phyloP scores from a whole-genome alignment of 768 basidiomycete species.

The Suillus cothurnatus region DNA sequence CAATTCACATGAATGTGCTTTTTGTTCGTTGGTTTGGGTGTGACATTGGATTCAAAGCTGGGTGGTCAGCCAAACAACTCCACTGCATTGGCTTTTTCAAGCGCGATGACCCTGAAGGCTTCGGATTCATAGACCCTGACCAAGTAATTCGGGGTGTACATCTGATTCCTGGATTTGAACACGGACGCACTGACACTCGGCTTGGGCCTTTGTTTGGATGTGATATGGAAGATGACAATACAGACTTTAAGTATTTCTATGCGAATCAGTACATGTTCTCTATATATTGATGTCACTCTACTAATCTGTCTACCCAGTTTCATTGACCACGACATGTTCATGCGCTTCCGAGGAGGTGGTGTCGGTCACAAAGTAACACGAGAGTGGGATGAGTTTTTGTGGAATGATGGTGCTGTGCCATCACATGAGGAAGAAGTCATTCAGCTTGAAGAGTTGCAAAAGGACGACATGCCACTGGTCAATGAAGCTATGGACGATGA shows the following conservation, averaged over 20 bases:
- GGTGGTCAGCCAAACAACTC: constrained; percentile 31
- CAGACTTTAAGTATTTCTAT: constrained; percentile 35
- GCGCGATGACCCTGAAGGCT: constrained; percentile 30
- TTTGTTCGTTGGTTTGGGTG: constrained; percentile 43
- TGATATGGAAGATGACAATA: constrained; percentile 15
- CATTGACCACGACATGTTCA: constrained; percentile 37
- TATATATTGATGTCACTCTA: background rate
- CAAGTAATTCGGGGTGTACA: constrained; percentile 42
- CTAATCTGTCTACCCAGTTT: constrained; percentile 28
- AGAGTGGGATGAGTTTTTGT: constrained; percentile 7
- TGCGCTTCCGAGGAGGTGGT: constrained; percentile 33
- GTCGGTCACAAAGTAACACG: constrained; percentile 28
- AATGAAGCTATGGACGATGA: background rate
- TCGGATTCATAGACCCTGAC: constrained; percentile 48
- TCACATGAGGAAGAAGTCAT: constrained; percentile 5
- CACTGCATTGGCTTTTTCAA: constrained; percentile 42
- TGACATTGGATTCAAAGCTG: constrained; percentile 26
- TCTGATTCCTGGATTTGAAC: constrained; percentile 42
- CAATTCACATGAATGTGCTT: constrained; percentile 38
- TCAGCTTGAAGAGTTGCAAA: background rate
- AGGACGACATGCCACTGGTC: background rate
- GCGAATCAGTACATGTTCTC: constrained; percentile 32
- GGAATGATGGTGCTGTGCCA: constrained; percentile 24
- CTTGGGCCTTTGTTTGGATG: constrained; percentile 11
- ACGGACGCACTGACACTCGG: constrained; percentile 20